Evolutionary conservation across 306 rosid species (phyloP), one percentile per base, ranked within the genome.

Genomic region (Mimosa bimucronata): DNA sequence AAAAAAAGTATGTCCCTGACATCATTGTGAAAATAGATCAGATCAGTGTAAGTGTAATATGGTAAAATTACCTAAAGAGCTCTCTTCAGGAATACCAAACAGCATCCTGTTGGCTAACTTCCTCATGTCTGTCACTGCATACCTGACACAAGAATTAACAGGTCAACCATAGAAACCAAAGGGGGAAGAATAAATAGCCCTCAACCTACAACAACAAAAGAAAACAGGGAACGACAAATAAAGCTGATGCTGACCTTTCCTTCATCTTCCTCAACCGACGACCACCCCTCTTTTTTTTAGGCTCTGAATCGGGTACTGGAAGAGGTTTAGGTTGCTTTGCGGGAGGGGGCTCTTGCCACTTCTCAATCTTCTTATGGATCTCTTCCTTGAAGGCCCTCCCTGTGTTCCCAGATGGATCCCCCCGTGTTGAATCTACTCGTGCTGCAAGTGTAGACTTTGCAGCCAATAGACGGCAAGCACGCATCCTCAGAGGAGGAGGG

Each of bases 311-410:
- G 79, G 98, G 98, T 65, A 95, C 98, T 0, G 97, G 98, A 77
- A 95, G 97, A 61, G 98, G 98, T 77, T 88, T 95, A 28, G 98
- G 96, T 87, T 91, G 97, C 86, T 95, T 95, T 44, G 97, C 98
- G 18, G 98, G 98, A 48, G 98, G 98, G 38, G 97, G 98, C 83
- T 95, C 99, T 77, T 95, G 99, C 98, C 98, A 92, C 84, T 91
- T 95, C 88, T 95, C 99, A 86, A 95, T 95, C 80, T 95, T 95
- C 83, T 92, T 95, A 78, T 74, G 88, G 81, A 91, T 83, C 84
- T 91, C 97, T 13, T 90, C 96, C 79, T 85, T 87, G 37, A 93
- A 86, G 23, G 58, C 52, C 83, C 91, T 90, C 30, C 99, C 99
- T 21, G 85, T 83, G 8, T 68, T 89, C 65, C 98, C 98, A 23